Conservation (phyloP, 306 rosid genomes). For the Castanopsis chinensis region DNA sequence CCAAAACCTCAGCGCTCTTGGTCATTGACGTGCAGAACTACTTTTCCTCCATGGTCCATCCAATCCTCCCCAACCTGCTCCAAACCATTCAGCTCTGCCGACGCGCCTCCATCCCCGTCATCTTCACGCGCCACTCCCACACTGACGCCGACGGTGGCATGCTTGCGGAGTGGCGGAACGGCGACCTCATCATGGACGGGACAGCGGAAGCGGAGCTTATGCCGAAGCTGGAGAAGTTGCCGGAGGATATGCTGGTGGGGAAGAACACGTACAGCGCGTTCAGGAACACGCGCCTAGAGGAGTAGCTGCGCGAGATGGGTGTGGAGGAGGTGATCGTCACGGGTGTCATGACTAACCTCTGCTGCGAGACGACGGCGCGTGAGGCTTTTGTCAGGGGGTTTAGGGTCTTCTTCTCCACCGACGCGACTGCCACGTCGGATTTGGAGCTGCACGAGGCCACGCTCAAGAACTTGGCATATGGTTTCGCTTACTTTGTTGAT, state of each 20-base stretch:
- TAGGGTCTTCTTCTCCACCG: slow-evolving; percentile 68
- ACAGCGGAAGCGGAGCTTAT: slow-evolving; percentile 51
- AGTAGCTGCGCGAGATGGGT: slow-evolving; percentile 44
- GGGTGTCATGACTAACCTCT: slow-evolving; percentile 68
- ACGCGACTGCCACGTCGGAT: slow-evolving; percentile 59
- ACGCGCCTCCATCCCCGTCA: slow-evolving; percentile 53
- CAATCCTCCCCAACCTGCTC: slow-evolving; percentile 52
- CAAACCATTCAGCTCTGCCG: slow-evolving; percentile 61
- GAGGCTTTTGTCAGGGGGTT: slow-evolving; percentile 61
- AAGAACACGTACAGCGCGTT: slow-evolving; percentile 68
- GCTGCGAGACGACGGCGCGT: slow-evolving; percentile 84
- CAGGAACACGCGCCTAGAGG: slow-evolving; percentile 45
- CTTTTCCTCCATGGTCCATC: slow-evolving; percentile 47
- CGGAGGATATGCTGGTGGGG: slow-evolving; percentile 39
- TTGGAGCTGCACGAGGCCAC: slow-evolving; percentile 64
- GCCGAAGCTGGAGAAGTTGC: slow-evolving; percentile 30
- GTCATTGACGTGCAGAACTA: slow-evolving; percentile 69
- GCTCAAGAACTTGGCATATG: slow-evolving; percentile 67
- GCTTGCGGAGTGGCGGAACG: slow-evolving; percentile 70
- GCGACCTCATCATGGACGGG: slow-evolving; percentile 52
- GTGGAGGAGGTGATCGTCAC: slow-evolving; percentile 68
- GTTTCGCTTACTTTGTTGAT: slow-evolving; percentile 65
- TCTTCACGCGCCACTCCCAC: slow-evolving; percentile 76
- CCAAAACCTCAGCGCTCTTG: slow-evolving; percentile 49
- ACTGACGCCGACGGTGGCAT: slow-evolving; percentile 47